These are phyloP conservation scores for Babesia sp. DNA, from an alignment of 169 alveolate genomes.

Conservation along the genomic window DNA sequence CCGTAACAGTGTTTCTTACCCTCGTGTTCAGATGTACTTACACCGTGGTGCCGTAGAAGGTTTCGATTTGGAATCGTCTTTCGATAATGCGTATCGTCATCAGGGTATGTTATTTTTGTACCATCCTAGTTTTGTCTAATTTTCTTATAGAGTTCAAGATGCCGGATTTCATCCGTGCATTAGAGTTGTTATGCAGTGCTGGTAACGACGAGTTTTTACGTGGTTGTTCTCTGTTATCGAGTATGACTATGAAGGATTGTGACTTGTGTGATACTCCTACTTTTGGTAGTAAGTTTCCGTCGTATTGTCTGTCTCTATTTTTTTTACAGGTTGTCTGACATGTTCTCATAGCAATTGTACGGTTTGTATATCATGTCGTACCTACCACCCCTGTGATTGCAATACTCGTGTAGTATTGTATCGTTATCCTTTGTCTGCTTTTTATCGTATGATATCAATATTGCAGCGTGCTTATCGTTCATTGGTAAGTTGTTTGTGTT, in stretches of 20 bases:
- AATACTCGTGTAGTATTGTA: constrained; percentile 42
- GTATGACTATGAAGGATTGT: constrained; percentile 54
- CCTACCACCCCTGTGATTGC: constrained; percentile 59
- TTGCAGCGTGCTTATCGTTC: background rate
- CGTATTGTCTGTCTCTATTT: background rate
- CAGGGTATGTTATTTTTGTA: background rate
- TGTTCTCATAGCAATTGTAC: constrained; percentile 49
- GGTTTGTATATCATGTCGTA: constrained; percentile 47
- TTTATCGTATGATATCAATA: constrained; percentile 23
- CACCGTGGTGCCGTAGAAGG: constrained; percentile 2
- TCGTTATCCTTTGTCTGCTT: constrained; percentile 49
- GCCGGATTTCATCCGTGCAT: constrained; percentile 23
- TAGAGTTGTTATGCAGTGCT: constrained; percentile 4
- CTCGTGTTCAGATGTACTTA: constrained; percentile 58
- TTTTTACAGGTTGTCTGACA: constrained; percentile 24
- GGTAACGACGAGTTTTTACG: constrained; percentile 39
- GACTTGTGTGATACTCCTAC: constrained; percentile 66
- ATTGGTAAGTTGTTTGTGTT: background rate
- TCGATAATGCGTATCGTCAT: constrained; percentile 1
- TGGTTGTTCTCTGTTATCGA: constrained; percentile 48
- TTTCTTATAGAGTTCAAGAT: constrained; percentile 19
- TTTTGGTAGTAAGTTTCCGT: constrained; percentile 33
- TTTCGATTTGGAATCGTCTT: constrained; percentile 1
- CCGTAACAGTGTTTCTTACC: constrained; percentile 16
- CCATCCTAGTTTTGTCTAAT: background rate